Evolutionary conservation across 2,329 filamentous ascomycete species (phyloP).

Genomic region (Whalleya microplaca): DNA sequence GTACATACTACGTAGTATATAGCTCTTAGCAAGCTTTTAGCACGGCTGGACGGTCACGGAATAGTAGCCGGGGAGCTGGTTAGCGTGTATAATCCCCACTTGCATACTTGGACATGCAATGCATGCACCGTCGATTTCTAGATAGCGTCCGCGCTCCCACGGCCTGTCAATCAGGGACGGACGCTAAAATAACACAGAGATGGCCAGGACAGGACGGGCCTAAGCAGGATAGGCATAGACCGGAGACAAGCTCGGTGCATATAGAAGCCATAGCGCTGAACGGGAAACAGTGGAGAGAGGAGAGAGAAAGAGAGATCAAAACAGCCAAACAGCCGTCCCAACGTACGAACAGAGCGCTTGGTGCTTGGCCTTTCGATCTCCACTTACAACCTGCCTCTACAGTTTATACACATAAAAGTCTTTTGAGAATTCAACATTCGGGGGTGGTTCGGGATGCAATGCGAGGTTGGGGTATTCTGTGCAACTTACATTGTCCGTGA

Average conservation of each 20-base stretch:
- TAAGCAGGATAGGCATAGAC: not conserved
- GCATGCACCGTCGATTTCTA: not conserved
- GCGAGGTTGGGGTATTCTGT: not conserved
- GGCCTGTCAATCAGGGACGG: not conserved
- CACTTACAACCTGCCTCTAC: too few species aligned
- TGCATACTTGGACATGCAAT: not conserved
- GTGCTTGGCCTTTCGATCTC: constrained; percentile 3
- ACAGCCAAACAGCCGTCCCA: constrained; percentile 1
- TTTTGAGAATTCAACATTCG: constrained; percentile 20
- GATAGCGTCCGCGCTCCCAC: not conserved
- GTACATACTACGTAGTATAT: too few species aligned
- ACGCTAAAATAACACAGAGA: too few species aligned
- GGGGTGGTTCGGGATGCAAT: constrained; percentile 26
- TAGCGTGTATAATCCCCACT: too few species aligned
- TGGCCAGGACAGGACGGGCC: too few species aligned
- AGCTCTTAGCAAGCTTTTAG: too few species aligned
- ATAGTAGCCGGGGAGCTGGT: too few species aligned
- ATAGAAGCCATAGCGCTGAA: constrained; percentile 4
- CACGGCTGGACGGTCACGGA: too few species aligned
- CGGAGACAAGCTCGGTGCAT: not conserved
- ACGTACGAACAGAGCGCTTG: constrained; percentile 7
- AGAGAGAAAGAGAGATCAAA: constrained; percentile 5
- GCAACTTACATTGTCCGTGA: too few species aligned
- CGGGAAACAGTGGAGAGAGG: constrained; percentile 23
- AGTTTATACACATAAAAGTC: too few species aligned